Base-by-base conservation (phyloP, 768 basidiomycete genomes). In the Leccinum broughii region DNA sequence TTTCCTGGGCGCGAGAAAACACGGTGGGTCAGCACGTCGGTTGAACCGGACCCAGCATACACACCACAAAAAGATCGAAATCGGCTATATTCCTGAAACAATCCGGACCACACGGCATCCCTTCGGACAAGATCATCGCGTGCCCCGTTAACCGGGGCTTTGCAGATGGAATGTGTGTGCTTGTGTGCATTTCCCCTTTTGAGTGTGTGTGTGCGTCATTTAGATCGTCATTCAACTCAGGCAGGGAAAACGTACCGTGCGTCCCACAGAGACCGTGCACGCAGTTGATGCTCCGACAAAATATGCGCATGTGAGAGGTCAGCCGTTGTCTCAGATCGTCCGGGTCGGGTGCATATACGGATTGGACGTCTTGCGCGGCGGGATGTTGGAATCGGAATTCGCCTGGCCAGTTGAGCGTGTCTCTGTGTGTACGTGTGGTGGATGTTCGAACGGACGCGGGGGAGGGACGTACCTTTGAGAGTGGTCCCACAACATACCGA, bases 231-330 rank as follows among this genome's bases (percentile, higher is more conserved):
- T 48, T n/a, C 6, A 11, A 41, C 8, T 14, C 6, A 11, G 39
- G 8, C 22, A 56, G 22, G 9, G 1, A 26, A 32, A 32, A 48
- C 69, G 35, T 65, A 77, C 73, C 59, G 58, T 85, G 84, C 0
- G 76, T 68, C 11, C 66, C 56, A 61, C 84, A 85, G 22, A 60
- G 63, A 0, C 77, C 67, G 15, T 72, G 65, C 6, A 83, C 52
- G 48, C 84, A 85, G 37, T 76, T 77, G 6, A 80, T 63, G 49
- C 76, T 81, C 6, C 78, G 77, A 61, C 84, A 85, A 54, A 84
- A 85, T 4, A 66, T 22, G 10, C 39, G 64, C 13, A 77, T 60
- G 22, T 72, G 72, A 5, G 72, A 71, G 14, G 68, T 63, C 30
- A 83, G 51, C 46, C 76, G 70, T 2, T 62, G 57, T 28, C 66